Evolutionary conservation across 2,329 filamentous ascomycete genomes (phyloP).

Genomic region (Taxawa tesnikishii): DNA sequence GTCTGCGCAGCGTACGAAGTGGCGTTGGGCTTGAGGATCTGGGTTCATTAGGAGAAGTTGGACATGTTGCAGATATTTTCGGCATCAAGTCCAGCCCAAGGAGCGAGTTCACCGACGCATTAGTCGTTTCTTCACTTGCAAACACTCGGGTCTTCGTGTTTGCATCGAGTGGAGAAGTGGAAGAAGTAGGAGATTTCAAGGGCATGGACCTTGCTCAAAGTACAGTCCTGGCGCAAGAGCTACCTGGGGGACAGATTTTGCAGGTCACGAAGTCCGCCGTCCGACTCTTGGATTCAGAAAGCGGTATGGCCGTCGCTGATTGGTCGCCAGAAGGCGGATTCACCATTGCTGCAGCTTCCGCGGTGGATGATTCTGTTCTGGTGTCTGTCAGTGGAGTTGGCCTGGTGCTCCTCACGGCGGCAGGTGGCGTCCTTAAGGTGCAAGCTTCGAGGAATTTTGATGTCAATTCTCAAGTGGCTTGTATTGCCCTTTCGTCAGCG

Average conservation of each 20-base stretch:
- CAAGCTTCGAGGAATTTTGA: constrained; percentile 49
- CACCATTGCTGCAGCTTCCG: constrained; percentile 65
- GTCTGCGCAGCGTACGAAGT: constrained; percentile 78
- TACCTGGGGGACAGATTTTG: constrained; percentile 49
- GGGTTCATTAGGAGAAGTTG: constrained; percentile 69
- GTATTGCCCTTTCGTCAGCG: constrained; percentile 60
- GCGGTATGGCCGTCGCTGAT: constrained; percentile 37
- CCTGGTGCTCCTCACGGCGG: constrained; percentile 56
- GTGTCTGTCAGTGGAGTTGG: constrained; percentile 65
- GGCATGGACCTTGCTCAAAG: constrained; percentile 57
- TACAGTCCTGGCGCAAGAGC: constrained; percentile 59
- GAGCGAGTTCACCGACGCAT: constrained; percentile 47
- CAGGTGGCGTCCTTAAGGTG: constrained; percentile 41
- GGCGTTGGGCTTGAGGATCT: constrained; percentile 86
- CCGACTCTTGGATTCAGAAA: constrained; percentile 49
- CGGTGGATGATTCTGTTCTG: constrained; percentile 57
- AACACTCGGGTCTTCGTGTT: constrained; percentile 80
- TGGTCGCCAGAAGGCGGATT: constrained; percentile 43
- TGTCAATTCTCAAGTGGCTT: constrained; percentile 67
- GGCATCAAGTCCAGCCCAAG: constrained; percentile 50
- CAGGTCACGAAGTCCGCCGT: constrained; percentile 62
- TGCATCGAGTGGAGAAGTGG: constrained; percentile 60
- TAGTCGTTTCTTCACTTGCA: constrained; percentile 69
- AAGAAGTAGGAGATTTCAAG: constrained; percentile 69
- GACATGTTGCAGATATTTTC: constrained; percentile 20